phyloP scores from a whole-genome alignment of 768 basidiomycete species.

The Boletus eberwhitei region DNA sequence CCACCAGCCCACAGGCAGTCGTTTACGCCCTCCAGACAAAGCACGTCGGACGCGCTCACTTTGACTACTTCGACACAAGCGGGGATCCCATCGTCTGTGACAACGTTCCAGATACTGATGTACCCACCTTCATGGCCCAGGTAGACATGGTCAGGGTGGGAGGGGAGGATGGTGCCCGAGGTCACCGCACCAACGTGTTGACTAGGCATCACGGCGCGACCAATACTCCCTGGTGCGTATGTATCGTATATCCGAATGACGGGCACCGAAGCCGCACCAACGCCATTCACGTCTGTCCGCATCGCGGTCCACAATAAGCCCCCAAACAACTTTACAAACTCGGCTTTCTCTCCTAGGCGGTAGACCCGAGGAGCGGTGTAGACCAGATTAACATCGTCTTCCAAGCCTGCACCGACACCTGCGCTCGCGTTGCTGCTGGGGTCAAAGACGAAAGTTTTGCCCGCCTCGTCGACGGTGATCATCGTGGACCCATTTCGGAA shows the following conservation, averaged over 20 bases:
- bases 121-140: slow-evolving; percentile 92
- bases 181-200: slow-evolving; percentile 83
- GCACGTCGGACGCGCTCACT: slow-evolving; percentile 76
- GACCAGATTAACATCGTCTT: slow-evolving; percentile 43
- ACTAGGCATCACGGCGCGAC: slow-evolving; percentile 53
- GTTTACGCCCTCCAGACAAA: slow-evolving; percentile 82
- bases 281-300: slow-evolving; percentile 48
- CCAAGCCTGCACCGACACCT: slow-evolving; percentile 22
- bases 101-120: slow-evolving; percentile 75
- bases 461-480: slow-evolving; percentile 81
- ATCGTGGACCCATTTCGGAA: slow-evolving; percentile 69
- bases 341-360: slow-evolving; percentile 77
- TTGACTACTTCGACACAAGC: slow-evolving; percentile 73
- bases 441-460: slow-evolving; percentile 76
- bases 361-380: slow-evolving; percentile 53
- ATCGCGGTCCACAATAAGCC: slow-evolving; percentile 83
- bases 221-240: slow-evolving; percentile 54
- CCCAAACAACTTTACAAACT: slow-evolving; percentile 70
- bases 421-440: slow-evolving; percentile 34
- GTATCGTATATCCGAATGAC: slow-evolving; percentile 81
- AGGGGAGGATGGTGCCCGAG: slow-evolving; percentile 71
- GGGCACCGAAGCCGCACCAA: slow-evolving; percentile 49
- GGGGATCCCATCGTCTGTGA: slow-evolving; percentile 54
- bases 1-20: slow-evolving; percentile 85
- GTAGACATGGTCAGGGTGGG: slow-evolving; percentile 64